A percentile compares a stretch with the other conserved stretches of the same genome.
Evolutionary conservation across 2,329 filamentous ascomycete species (phyloP).

Genomic region (Paraphaeosphaeria minitans): DNA sequence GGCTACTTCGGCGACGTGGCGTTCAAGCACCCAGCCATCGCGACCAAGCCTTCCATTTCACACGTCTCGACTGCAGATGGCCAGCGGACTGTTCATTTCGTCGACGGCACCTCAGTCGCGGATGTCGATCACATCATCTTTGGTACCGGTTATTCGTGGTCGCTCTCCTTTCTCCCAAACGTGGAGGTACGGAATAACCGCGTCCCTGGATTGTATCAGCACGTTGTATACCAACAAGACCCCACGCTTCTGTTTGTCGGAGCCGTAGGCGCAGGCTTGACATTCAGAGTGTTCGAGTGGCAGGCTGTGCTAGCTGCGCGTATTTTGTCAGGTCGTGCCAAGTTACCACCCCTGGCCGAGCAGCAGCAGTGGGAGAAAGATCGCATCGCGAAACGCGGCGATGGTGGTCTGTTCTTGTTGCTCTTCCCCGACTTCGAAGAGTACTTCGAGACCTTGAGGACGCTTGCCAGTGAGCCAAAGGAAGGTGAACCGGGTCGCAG

Average conservation of each 20-base stretch:
- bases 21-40: slow-evolving; percentile 63
- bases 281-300: slow-evolving; percentile 73
- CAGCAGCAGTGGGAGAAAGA: slow-evolving; percentile 64
- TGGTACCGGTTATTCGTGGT: slow-evolving; percentile 70
- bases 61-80: slow-evolving; percentile 44
- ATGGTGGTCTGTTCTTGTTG: slow-evolving; percentile 62
- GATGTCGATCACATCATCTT: slow-evolving; percentile 68
- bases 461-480: slow-evolving; percentile 55
- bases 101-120: slow-evolving; percentile 58
- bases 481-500: slow-evolving; percentile 52
- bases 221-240: slow-evolving; percentile 61
- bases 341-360: slow-evolving; percentile 55
- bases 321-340: slow-evolving; percentile 60
- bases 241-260: slow-evolving; percentile 64
- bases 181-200: slow-evolving; percentile 61
- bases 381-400: slow-evolving; percentile 59
- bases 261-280: slow-evolving; percentile 58
- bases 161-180: slow-evolving; percentile 59
- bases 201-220: slow-evolving; percentile 62
- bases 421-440: slow-evolving; percentile 67
- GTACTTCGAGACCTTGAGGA: slow-evolving; percentile 65
- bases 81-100: slow-evolving; percentile 59
- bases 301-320: slow-evolving; percentile 67
- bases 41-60: slow-evolving; percentile 55
- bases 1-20: slow-evolving; percentile 64